These are phyloP conservation scores for Vitis hybrid DNA, from an alignment of 177 flowering plant genomes.

Conservation along the genomic window DNA sequence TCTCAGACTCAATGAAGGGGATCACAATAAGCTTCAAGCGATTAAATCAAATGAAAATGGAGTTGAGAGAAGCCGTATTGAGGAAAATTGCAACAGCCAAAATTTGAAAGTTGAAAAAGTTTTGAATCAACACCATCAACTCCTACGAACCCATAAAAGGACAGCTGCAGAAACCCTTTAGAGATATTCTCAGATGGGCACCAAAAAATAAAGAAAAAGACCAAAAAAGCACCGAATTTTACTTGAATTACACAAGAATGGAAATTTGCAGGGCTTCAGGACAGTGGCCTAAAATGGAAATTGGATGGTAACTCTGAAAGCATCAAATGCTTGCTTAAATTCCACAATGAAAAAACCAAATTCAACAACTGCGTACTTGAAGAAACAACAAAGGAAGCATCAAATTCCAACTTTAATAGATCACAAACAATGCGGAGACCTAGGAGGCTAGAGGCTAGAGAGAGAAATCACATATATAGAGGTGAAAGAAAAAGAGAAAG, in stretches of 20 bases:
- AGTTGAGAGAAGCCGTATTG: conserved; percentile 9
- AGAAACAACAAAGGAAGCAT: conserved; percentile 46
- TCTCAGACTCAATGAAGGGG: conserved; percentile 11
- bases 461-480: conserved; percentile 21
- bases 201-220: conserved; percentile 14
- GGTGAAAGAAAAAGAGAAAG: conserved; percentile 13
- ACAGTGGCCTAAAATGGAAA: conserved; percentile 27
- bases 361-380: conserved; percentile 51
- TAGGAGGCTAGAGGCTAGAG: conserved; percentile 5
- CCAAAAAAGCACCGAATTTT: conserved; percentile 41
- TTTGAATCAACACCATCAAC: conserved; percentile 25
- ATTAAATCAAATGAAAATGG: conserved; percentile 7
- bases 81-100: conserved; percentile 11
- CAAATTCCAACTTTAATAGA: conserved; percentile 37
- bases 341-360: conserved; percentile 29
- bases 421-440: conserved; percentile 22
- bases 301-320: conserved; percentile 21
- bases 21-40: conserved; percentile 18
- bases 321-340: conserved; percentile 54
- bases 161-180: conserved; percentile 33
- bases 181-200: conserved; percentile 38
- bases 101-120: conserved; percentile 18
- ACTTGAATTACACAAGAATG: conserved; percentile 28
- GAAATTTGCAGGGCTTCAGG: conserved; percentile 24
- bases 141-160: conserved; percentile 23